Evolutionary conservation across 83 land plant genomes (phyloP), one percentile per base, ranked within the genome.

Genomic region (Isoetes engelmannii): DNA sequence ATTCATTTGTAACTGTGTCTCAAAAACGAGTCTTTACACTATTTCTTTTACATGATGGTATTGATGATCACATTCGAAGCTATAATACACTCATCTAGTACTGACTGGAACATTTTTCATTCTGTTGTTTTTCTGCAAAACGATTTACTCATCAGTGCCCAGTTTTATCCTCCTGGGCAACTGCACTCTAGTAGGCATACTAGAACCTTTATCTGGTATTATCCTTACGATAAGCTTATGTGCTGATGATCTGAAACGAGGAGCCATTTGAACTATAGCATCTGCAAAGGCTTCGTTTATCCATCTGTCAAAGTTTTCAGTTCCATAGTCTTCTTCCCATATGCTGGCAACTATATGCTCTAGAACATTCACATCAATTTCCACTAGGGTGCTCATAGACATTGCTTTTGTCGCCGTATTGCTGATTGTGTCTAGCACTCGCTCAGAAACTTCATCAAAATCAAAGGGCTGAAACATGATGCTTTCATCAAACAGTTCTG

Each of bases 391-490:
- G 4, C 54, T 73, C 6, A 43, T 9, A 1, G 46, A 21, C 6
- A 28, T 44, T 0, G 50, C n/a, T 6, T 17, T n/a, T 10, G 21
- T 41, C 0, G 21, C 42, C 4, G 57, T 45, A 8, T 19, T 57
- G 8, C 56, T 46, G 12, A 74, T 69, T 53, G 58, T 42, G 8
- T 4, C 10, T 5, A 74, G 19, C 5, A 69, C 67, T 12, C 18
- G 13, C 44, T 37, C 42, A 4, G 77, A 54, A 6, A 69, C 45
- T 47, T 53, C 44, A 28, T 42, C 42, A 44, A 74, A 69, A 41
- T 74, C 65, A 19, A 7, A 68, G 0, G 77, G 44, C 9, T 64
- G 50, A 42, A 78, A 78, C 0, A 74, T 63, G 5, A 78, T 68
- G 3, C 72, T 56, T 17, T 53, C 72, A 64, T 73, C 75, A 3